Percentiles rank a stretch among this genome's conserved stretches.
Conservation (phyloP, 208 protist species). For the Trypanosoma mega region DNA sequence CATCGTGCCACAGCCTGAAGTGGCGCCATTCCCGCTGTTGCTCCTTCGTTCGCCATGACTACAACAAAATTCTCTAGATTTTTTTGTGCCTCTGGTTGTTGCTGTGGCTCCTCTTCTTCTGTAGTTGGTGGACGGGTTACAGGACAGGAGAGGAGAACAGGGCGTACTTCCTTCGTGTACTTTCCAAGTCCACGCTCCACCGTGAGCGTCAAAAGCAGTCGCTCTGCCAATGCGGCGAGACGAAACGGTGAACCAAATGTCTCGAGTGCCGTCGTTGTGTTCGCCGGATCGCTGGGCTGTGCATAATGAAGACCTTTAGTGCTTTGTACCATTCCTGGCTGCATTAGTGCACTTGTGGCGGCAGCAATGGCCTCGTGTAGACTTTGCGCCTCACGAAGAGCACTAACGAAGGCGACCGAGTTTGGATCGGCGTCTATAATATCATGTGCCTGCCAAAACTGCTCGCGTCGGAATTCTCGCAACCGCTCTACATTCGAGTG, state of each 20-base stretch:
- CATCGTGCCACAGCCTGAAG: slow-evolving; percentile 51
- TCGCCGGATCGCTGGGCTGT: slow-evolving; percentile 58
- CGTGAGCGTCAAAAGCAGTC: slow-evolving; percentile 67
- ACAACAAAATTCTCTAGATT: slow-evolving; percentile 54
- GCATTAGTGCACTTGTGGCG: slow-evolving; percentile 78
- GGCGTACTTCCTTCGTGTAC: slow-evolving; percentile 47
- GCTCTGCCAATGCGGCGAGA: slow-evolving; percentile 51
- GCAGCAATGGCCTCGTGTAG: slow-evolving; percentile 65
- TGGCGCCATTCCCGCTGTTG: slow-evolving; percentile 35
- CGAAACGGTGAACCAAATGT: slow-evolving; percentile 67
- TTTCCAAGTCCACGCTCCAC: slow-evolving; percentile 63
- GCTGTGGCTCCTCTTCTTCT: neutral
- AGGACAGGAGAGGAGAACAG: slow-evolving; percentile 70
- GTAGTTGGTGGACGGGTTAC: slow-evolving; percentile 38
- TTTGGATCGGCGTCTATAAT: slow-evolving; percentile 83
- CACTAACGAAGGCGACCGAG: slow-evolving; percentile 50
- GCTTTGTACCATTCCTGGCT: slow-evolving; percentile 81
- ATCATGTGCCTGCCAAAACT: slow-evolving; percentile 74
- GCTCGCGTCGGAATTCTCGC: slow-evolving; percentile 57
- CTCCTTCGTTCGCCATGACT: slow-evolving; percentile 58
- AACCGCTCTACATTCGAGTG: slow-evolving; percentile 27
- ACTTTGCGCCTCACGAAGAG: slow-evolving; percentile 54
- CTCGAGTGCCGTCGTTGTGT: slow-evolving; percentile 65
- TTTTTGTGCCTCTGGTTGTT: slow-evolving; percentile 12
- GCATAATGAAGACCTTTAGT: slow-evolving; percentile 79